Base-by-base conservation (phyloP, 2,329 filamentous ascomycete species). In the Westerdykella ornata region DNA sequence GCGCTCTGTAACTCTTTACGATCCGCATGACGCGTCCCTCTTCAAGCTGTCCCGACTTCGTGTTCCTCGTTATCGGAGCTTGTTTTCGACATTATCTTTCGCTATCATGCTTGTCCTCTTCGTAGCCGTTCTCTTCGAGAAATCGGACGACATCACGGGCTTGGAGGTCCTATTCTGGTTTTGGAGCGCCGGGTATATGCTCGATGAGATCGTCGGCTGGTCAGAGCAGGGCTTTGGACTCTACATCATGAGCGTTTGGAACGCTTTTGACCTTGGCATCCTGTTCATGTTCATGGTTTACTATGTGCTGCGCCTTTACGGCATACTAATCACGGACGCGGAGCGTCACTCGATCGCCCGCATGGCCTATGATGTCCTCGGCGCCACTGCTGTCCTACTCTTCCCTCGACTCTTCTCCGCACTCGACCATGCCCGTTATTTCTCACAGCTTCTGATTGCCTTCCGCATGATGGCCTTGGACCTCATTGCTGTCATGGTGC, bases 211-310 rank as follows among this genome's bases (percentile, higher is more conserved):
- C 16, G 88, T 96, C 14, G 89, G 89, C 9, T 96, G 96, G 72
- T 95, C 89, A 52, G 90, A 97, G 65, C 88, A 96, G 67, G 90
- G 90, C 2, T 96, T 96, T 63, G 89, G 88, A 29, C 77, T 97
- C 20, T 97, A 96, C 68, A 87, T 96, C 57, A 90, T 96, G 81
- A 94, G 88, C 63, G 92, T 96, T 64, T 96, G 90, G 90, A 96
- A 96, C 64, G 80, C 89, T 29, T 95, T 96, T 64, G 90, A 96
- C 60, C 72, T 96, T 29, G 89, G 89, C 7, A 96, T 96, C 39
- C 70, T 96, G 39, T 69, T 94, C 17, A 72, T 96, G 46, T 80
- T 96, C 53, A 81, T 94, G 55, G 77, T 86, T 41, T 96, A 96
- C 70, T 94, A 95, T 63, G 85, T 85, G 56, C 81, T 96, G 70